A percentile compares a stretch with the other conserved stretches of the same genome.
These are phyloP conservation scores for Ustilago tritici DNA, from an alignment of 1,284 basidiomycete species.

Conservation along the genomic window DNA sequence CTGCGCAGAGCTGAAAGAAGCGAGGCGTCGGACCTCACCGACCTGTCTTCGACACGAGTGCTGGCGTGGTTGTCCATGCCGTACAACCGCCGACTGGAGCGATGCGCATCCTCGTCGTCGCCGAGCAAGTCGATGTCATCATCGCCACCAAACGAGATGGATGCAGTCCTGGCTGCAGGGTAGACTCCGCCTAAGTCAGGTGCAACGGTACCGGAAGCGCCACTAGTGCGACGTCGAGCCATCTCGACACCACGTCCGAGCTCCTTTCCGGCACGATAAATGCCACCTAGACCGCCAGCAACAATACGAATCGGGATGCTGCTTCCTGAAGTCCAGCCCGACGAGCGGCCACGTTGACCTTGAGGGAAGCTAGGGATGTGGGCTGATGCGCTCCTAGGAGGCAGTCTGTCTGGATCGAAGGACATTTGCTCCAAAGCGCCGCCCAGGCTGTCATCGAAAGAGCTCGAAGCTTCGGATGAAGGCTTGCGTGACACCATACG, in stretches of 20 bases:
- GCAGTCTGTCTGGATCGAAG: conserved; percentile 22
- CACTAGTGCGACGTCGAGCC: conserved; percentile 38
- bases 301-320: conserved; percentile 54
- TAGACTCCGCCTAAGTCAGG: background rate
- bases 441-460: conserved; percentile 38
- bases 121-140: conserved; percentile 40
- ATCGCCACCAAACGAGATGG: conserved; percentile 41
- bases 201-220: conserved; percentile 9
- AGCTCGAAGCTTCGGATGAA: conserved; percentile 14
- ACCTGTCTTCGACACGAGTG: conserved; percentile 15
- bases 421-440: conserved; percentile 40
- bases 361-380: conserved; percentile 52
- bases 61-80: background rate
- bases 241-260: conserved; percentile 49
- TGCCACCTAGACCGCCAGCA: conserved; percentile 47
- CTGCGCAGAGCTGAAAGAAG: conserved; percentile 26
- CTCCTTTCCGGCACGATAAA: conserved; percentile 47
- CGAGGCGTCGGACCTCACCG: conserved; percentile 23
- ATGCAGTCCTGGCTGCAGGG: conserved; percentile 5
- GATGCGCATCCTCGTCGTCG: conserved; percentile 19
- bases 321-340: conserved; percentile 41
- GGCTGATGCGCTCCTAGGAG: conserved; percentile 28
- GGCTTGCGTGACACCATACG: conserved; percentile 34
- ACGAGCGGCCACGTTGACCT: conserved; percentile 39
- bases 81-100: conserved; percentile 9